Conservation (phyloP, 805 yeast genomes). For the Candida verbasci region DNA sequence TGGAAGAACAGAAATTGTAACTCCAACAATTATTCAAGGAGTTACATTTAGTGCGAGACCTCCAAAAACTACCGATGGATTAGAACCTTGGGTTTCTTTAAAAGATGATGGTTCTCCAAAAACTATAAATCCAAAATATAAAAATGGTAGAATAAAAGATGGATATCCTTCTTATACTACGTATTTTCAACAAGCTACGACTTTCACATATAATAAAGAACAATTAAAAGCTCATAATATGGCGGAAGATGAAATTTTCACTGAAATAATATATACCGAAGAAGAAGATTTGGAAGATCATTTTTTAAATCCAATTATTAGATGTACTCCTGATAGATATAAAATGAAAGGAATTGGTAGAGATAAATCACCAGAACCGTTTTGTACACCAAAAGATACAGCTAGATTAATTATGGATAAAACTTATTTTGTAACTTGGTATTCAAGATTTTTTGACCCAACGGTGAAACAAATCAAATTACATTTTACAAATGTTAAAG, state of each 20-base stretch:
- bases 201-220: slow-evolving; percentile 52
- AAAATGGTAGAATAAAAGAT: slow-evolving; percentile 65
- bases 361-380: slow-evolving; percentile 62
- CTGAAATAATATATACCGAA: slow-evolving; percentile 50
- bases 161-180: slow-evolving; percentile 71
- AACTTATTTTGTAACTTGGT: slow-evolving; percentile 81
- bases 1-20: slow-evolving; percentile 51
- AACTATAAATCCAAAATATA: slow-evolving; percentile 71
- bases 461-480: slow-evolving; percentile 58
- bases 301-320: slow-evolving; percentile 67
- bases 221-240: slow-evolving; percentile 70
- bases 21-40: slow-evolving; percentile 61
- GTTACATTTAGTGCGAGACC: slow-evolving; percentile 66
- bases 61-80: slow-evolving; percentile 62
- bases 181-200: slow-evolving; percentile 68
- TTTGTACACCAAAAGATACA: slow-evolving; percentile 75
- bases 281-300: slow-evolving; percentile 70
- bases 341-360: slow-evolving; percentile 60
- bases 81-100: slow-evolving; percentile 78
- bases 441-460: slow-evolving; percentile 54
- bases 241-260: slow-evolving; percentile 54
- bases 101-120: slow-evolving; percentile 76
- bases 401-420: slow-evolving; percentile 51
- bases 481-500: slow-evolving; percentile 64
- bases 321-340: slow-evolving; percentile 82